These are phyloP conservation scores for Grigorovia humatica DNA, from an alignment of 805 yeast species.

Conservation along the genomic window DNA sequence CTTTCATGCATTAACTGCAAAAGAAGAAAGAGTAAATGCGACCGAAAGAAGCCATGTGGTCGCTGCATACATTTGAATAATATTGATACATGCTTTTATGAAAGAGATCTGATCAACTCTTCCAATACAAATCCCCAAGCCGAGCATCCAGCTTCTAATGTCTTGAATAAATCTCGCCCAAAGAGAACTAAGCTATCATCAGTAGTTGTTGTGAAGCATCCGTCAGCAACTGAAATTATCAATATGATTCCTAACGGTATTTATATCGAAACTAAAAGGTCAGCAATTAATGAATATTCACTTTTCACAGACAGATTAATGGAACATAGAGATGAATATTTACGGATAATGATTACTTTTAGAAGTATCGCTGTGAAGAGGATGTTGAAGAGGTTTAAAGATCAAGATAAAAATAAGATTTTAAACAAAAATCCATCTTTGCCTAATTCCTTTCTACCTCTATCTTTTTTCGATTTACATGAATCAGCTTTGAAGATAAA, in stretches of 20 bases:
- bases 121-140: not conserved
- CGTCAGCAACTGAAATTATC: slow-evolving; percentile 6
- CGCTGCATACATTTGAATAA: slow-evolving; percentile 17
- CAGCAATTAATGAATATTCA: slow-evolving; percentile 17
- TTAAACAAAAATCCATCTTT: slow-evolving; percentile 9
- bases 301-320: slow-evolving; percentile 19
- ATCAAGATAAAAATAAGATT: slow-evolving; percentile 2
- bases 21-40: slow-evolving; percentile 25
- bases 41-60: slow-evolving; percentile 20
- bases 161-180: not conserved
- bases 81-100: slow-evolving; percentile 14
- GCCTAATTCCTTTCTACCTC: slow-evolving; percentile 17
- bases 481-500: slow-evolving; percentile 4
- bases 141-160: not conserved
- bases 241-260: slow-evolving; percentile 20
- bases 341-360: slow-evolving; percentile 14
- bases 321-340: slow-evolving; percentile 21
- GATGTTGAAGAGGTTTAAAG: slow-evolving; percentile 11
- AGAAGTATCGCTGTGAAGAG: slow-evolving; percentile 16
- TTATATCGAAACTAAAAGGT: slow-evolving; percentile 20
- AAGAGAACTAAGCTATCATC: not conserved
- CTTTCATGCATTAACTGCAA: slow-evolving; percentile 27
- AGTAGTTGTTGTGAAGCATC: not conserved
- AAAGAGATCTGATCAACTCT: not conserved
- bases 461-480: slow-evolving; percentile 16